A percentile compares a stretch with the other conserved stretches of the same genome.
These are phyloP conservation scores for Colletotrichum camelliae DNA, from an alignment of 2,329 filamentous ascomycete genomes.

Conservation along the genomic window DNA sequence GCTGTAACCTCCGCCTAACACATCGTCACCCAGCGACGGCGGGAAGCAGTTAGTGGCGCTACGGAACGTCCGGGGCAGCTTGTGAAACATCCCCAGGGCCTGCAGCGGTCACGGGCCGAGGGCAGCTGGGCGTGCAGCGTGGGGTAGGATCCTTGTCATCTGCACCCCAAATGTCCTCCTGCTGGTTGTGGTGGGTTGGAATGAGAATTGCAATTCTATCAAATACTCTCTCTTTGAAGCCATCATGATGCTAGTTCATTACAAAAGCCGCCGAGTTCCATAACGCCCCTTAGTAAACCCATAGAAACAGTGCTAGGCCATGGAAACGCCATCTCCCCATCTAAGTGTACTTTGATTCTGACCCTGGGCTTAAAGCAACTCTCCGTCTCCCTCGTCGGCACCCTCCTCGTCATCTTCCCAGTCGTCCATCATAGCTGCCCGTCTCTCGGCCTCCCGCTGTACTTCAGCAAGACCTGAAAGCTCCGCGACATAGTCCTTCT, in stretches of 20 bases:
- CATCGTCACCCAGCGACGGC: accelerated
- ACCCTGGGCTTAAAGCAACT: slow-evolving; percentile 27
- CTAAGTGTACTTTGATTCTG: not conserved
- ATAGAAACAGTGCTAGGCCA: not conserved
- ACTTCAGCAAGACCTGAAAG: slow-evolving; percentile 77
- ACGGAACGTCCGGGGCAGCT: not conserved
- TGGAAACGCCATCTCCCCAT: not conserved
- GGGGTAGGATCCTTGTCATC: slow-evolving; percentile 11
- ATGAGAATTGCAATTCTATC: not conserved
- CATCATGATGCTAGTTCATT: not conserved
- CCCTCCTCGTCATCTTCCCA: slow-evolving; percentile 59
- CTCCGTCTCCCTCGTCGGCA: slow-evolving; percentile 59
- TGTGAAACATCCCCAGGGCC: not conserved
- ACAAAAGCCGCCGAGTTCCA: not conserved
- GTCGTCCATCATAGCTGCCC: slow-evolving; percentile 63
- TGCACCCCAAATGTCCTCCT: not conserved
- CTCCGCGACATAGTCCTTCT: slow-evolving; percentile 80
- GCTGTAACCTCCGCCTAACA: not conserved
- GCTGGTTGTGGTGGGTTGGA: not conserved
- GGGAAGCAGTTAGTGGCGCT: not conserved
- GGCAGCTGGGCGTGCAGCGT: not conserved
- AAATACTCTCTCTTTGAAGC: not conserved
- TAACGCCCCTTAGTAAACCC: not conserved
- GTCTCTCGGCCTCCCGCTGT: slow-evolving; percentile 61
- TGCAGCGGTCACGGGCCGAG: slow-evolving; percentile 2